Evolutionary conservation across 495 filamentous ascomycete genomes (phyloP), one percentile per base, ranked within the genome.

Genomic region (Penicillium cinerascens): DNA sequence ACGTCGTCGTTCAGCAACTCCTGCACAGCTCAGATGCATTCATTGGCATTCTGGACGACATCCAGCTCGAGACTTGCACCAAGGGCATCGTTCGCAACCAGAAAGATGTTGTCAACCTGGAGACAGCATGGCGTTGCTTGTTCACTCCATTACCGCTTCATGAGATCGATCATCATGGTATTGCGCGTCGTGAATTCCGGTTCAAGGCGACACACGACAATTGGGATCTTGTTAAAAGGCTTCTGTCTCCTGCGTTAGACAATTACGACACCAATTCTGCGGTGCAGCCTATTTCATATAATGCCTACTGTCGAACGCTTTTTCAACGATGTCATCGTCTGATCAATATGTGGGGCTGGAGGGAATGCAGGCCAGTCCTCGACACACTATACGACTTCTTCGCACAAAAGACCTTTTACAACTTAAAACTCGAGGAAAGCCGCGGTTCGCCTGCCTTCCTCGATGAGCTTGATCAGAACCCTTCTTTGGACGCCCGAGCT

Each of bases 381-480:
- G 86, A 87, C 17, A 82, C 78, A 0, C 77, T 96, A 4, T 98
- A 95, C 58, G 90, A 96, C 65, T 96, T 96, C 64, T 97, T 96
- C 57, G 89, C 87, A 3, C 83, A 79, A 3, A 86, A 86, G 52
- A 80, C 79, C 22, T 74, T 97, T 1, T 76, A 81, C 29, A 86
- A 92, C 62, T 66, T 98, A 37, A 79, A 78, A 38, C 87, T 87
- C 23, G 93, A 97, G 63, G 82, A 91, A 53, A 82, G 79, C 38
- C 82, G 82, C 51, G 82, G 79, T 36, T 96, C 93, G 1, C 87
- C 89, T 5, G 65, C 68, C 6, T 97, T 96, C 55, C 81, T 97
- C 6, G 84, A 89, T 47, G 68, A 86, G 41, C 83, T 97, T 2
- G 78, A 85, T 44, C 60, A 70, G 22, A 72, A 75, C 15, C 88